These are phyloP conservation scores for Botryotinia calthae DNA, from an alignment of 2,329 filamentous ascomycete species.

Conservation along the genomic window DNA sequence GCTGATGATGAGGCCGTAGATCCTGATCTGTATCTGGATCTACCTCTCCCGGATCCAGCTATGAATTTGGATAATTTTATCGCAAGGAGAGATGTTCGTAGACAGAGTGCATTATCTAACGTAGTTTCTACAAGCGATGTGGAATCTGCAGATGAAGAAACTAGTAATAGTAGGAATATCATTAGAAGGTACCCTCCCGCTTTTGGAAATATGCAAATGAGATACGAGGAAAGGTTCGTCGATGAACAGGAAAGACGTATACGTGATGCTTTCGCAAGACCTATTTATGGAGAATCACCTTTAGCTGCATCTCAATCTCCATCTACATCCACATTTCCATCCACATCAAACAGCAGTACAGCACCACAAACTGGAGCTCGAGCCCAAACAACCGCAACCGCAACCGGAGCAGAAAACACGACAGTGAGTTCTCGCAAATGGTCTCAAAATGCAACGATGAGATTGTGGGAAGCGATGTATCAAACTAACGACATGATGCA, in stretches of 20 bases:
- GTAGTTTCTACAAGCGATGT: background rate
- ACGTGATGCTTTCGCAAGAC: background rate
- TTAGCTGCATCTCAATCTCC: too few species aligned
- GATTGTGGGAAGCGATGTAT: background rate
- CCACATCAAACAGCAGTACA: background rate
- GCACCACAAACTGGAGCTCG: too few species aligned
- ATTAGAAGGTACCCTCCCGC: too few species aligned
- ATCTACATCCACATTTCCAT: background rate
- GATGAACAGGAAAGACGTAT: background rate
- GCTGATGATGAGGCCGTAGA: background rate
- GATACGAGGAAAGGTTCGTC: rapidly evolving
- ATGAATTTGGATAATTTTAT: background rate
- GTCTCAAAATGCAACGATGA: background rate
- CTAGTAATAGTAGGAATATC: background rate
- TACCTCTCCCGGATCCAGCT: background rate
- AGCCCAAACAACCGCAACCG: background rate
- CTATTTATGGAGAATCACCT: background rate
- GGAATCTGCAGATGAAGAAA: background rate
- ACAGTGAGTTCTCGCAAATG: background rate
- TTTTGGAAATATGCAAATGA: background rate
- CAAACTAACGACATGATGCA: background rate
- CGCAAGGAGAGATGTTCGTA: background rate
- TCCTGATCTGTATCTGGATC: background rate
- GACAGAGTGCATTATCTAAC: background rate
- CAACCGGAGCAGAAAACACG: background rate